These are phyloP conservation scores for Ustilago cynodontis DNA, from an alignment of 1,284 basidiomycete genomes.

Conservation along the genomic window DNA sequence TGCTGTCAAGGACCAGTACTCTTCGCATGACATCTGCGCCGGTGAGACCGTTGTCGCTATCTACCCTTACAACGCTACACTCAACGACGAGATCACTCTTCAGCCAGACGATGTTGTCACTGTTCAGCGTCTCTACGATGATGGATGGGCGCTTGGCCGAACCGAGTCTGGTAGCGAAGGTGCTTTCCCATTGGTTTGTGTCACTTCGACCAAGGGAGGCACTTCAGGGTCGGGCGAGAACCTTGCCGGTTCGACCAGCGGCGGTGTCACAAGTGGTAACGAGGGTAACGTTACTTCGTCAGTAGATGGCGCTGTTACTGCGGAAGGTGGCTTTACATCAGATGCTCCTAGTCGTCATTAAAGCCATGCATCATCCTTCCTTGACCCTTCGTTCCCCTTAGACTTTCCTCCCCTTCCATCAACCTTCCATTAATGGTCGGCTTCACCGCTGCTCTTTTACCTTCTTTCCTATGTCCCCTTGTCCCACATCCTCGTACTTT, in stretches of 20 bases:
- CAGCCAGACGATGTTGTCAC: conserved; percentile 61
- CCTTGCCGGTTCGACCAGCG: conserved; percentile 27
- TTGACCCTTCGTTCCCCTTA: background rate
- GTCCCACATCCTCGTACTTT: conserved; percentile 1
- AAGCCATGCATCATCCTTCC: background rate
- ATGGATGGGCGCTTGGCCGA: conserved; percentile 63
- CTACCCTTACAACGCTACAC: conserved; percentile 66
- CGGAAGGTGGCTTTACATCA: conserved; percentile 36
- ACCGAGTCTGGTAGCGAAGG: conserved; percentile 54
- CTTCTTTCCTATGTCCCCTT: background rate
- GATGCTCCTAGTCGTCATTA: conserved; percentile 26
- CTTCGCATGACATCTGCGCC: conserved; percentile 61
- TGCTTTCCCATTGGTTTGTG: conserved; percentile 64
- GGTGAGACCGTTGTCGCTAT: conserved; percentile 64
- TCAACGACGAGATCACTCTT: conserved; percentile 64
- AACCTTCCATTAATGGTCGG: background rate
- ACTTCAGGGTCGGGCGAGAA: conserved; percentile 47
- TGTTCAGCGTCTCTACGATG: conserved; percentile 63
- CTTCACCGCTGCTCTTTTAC: background rate
- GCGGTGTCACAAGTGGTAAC: conserved; percentile 54
- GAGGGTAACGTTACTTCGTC: conserved; percentile 54
- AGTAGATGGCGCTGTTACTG: conserved; percentile 58
- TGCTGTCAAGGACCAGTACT: conserved; percentile 63
- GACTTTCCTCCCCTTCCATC: background rate
- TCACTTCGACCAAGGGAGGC: conserved; percentile 59